A percentile compares a stretch with the other conserved stretches of the same genome.
Conservation (phyloP, 192 early-diverging fungal genomes). For the Linnemannia schmuckeri region DNA sequence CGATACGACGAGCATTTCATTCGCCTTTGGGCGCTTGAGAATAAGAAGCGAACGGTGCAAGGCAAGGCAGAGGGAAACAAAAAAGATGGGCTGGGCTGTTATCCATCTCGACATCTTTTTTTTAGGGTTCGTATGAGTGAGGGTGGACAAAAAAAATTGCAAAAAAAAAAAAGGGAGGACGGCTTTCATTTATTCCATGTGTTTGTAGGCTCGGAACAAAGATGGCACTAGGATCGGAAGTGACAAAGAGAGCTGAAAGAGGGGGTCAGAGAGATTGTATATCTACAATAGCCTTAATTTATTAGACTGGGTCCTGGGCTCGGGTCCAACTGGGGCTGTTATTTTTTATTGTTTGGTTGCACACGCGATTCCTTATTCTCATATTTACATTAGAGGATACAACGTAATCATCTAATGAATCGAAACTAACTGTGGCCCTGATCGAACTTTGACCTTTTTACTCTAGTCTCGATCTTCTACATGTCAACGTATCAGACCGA, state of each 20-base stretch:
- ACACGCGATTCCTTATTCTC: not conserved
- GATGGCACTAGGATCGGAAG: not conserved
- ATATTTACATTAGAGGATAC: not conserved
- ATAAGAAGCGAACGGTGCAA: not conserved
- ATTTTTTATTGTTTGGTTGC: not conserved
- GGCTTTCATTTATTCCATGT: constrained; percentile 5
- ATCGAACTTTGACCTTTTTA: not conserved
- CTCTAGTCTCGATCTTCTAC: constrained; percentile 76
- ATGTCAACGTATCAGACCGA: constrained; percentile 83
- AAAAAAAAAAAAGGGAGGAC: not conserved
- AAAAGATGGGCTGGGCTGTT: not conserved
- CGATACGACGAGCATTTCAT: not conserved
- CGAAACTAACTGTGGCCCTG: not conserved
- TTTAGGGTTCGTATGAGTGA: not conserved
- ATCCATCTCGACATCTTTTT: constrained; percentile 1
- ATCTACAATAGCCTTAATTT: not conserved
- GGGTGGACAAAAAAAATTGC: too few relatives aligned
- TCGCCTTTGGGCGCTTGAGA: not conserved
- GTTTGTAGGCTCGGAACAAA: not conserved
- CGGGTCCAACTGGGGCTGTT: not conserved
- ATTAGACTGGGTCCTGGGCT: not conserved
- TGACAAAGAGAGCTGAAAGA: not conserved
- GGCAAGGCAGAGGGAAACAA: not conserved
- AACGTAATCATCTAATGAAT: not conserved
- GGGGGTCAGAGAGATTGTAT: not conserved